Evolutionary conservation across 805 yeast genomes (phyloP), one percentile per base, ranked within the genome.

Genomic region (Wickerhamiella shivajii): DNA sequence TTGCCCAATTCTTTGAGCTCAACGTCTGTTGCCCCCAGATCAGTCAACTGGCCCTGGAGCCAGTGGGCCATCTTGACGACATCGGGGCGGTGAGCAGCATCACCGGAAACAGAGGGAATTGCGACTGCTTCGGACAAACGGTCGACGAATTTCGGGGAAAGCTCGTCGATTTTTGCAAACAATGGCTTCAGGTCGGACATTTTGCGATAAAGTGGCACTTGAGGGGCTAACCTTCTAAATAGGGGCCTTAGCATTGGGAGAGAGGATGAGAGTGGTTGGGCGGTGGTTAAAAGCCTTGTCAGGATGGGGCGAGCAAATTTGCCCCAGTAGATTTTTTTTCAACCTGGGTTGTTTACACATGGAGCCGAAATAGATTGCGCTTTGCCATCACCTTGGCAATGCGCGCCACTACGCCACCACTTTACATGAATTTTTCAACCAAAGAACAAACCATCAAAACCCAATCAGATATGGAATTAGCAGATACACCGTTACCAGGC

Each of bases 101-200:
- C 98, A 25, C 81, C 74, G 4, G 96, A 84, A 29, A 90, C 97
- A 7, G 96, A 85, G 30, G 94, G 92, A 46, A 87, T 90, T 39
- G 83, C 78, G 29, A 90, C 84, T n/a, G 96, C 96, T 32, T 76
- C 64, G 27, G 73, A 57, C 39, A 90, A 66, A 23, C 56, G 50
- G 18, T 40, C 31, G 36, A 56, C 51, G 63, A 77, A 85, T 40
- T 65, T 57, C 5, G 85, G 78, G 57, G 80, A 74, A 52, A 80
- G 69, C 46, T 69, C 76, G 44, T 76, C 79, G 44, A 81, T 75
- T 53, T 77, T 73, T 18, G 56, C 55, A 51, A 76, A 74, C 17
- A 64, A 43, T 16, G 29, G 23, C 9, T 9, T 21, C 23, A 21
- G 23, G 11, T 9, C 10, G 14, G 14, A 24, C 13, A n/a, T 7